A percentile compares a stretch with the other conserved stretches of the same genome.
phyloP scores from a whole-genome alignment of 169 alveolate genomes.

The Miamiensis avidus region DNA sequence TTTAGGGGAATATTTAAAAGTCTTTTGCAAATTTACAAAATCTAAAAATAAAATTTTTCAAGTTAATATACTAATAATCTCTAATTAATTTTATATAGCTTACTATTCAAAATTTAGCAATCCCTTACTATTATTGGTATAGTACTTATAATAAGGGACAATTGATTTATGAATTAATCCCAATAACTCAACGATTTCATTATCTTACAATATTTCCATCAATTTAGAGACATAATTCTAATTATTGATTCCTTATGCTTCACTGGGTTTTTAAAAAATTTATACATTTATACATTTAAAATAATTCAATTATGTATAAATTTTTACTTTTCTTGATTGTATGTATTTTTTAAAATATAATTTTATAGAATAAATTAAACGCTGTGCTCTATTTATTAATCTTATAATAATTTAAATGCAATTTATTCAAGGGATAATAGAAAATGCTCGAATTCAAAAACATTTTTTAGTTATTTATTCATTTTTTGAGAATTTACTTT shows the following conservation, averaged over 20 bases:
- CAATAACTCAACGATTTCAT: slow-evolving; percentile 50
- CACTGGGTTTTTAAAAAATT: background rate
- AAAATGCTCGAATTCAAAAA: slow-evolving; percentile 47
- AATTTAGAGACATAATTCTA: slow-evolving; percentile 42
- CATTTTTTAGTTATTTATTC: slow-evolving; percentile 2
- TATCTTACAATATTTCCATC: slow-evolving; percentile 61
- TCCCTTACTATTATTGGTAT: slow-evolving; percentile 37
- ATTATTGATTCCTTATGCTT: background rate
- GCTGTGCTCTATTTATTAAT: background rate
- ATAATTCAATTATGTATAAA: slow-evolving; percentile 3
- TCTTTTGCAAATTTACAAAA: slow-evolving; percentile 58
- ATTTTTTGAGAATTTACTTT: slow-evolving; percentile 6
- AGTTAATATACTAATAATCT: background rate
- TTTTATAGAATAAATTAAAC: slow-evolving; percentile 17
- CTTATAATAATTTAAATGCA: slow-evolving; percentile 33
- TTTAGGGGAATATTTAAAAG: slow-evolving; percentile 61
- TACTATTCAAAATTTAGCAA: background rate
- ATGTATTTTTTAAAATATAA: slow-evolving; percentile 7
- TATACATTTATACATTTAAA: background rate
- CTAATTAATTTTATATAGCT: no score
- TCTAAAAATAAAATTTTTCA: slow-evolving; percentile 12
- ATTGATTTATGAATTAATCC: slow-evolving; percentile 53
- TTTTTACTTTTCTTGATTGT: slow-evolving; percentile 1
- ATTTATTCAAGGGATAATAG: slow-evolving; percentile 25
- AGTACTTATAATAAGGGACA: slow-evolving; percentile 44